These are phyloP conservation scores for Zostera marina DNA, from an alignment of 116 monocot species.

Conservation along the genomic window DNA sequence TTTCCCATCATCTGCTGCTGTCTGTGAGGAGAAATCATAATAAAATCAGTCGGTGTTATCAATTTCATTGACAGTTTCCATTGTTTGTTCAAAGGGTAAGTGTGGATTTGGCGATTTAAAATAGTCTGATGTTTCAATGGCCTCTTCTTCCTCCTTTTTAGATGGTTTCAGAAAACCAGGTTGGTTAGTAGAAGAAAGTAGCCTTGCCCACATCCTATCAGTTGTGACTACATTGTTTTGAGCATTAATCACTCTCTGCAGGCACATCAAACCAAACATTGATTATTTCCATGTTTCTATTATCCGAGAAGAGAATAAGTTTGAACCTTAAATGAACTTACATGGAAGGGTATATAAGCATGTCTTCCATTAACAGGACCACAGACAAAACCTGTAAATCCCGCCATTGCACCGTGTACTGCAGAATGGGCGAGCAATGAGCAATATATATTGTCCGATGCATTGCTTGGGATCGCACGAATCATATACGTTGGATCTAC, in stretches of 20 bases:
- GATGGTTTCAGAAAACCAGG: slow-evolving; percentile 24
- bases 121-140: too few relatives aligned
- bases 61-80: too few relatives aligned
- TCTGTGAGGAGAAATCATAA: too few relatives aligned
- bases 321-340: slow-evolving; percentile 10
- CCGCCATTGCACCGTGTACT: slow-evolving; percentile 76
- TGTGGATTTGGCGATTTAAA: too few relatives aligned
- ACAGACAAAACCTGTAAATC: slow-evolving; percentile 62
- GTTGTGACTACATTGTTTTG: slow-evolving; percentile 44
- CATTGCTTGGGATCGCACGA: slow-evolving; percentile 50
- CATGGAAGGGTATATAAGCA: slow-evolving; percentile 54
- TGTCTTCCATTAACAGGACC: slow-evolving; percentile 57
- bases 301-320: neutral
- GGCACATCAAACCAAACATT: neutral
- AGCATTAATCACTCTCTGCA: slow-evolving; percentile 36
- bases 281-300: neutral
- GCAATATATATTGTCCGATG: slow-evolving; percentile 64
- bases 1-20: too few relatives aligned
- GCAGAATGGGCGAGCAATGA: slow-evolving; percentile 62
- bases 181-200: slow-evolving; percentile 42
- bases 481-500: slow-evolving; percentile 70
- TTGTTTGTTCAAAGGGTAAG: too few relatives aligned
- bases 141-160: neutral
- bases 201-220: slow-evolving; percentile 46
- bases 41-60: too few relatives aligned